Conservation (phyloP, 2,329 filamentous ascomycete species). For the Alternaria tenuissima region DNA sequence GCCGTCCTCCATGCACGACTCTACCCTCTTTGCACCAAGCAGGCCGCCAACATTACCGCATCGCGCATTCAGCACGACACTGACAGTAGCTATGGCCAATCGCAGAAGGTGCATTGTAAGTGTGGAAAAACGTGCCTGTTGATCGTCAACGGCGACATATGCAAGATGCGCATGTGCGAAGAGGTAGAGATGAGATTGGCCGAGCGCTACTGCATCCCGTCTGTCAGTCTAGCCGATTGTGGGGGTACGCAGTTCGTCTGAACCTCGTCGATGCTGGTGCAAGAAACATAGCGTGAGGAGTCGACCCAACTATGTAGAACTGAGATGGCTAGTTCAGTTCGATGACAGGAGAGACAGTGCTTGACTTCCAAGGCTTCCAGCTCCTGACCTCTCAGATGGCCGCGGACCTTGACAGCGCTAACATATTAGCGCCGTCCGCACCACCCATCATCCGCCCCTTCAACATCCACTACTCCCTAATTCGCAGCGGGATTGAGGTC, state of each 20-base stretch:
- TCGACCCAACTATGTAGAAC: not conserved
- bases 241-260: not conserved
- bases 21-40: not conserved
- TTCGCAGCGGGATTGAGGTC: not conserved
- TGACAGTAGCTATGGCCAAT: conserved; percentile 11
- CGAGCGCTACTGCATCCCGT: not conserved
- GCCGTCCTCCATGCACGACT: not conserved
- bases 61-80: conserved; percentile 5
- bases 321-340: not conserved
- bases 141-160: conserved; percentile 20
- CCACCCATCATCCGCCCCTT: not conserved
- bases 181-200: conserved; percentile 17
- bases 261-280: not conserved
- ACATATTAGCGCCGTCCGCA: not conserved
- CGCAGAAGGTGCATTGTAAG: conserved; percentile 8
- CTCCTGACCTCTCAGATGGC: not conserved
- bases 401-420: not conserved
- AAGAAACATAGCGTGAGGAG: not conserved
- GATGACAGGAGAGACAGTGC: not conserved
- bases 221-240: not conserved
- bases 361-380: not conserved
- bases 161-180: conserved; percentile 22
- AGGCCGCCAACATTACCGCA: not conserved
- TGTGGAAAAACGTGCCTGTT: conserved; percentile 18
- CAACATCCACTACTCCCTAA: not conserved